Base-by-base conservation (phyloP, 1,139 yeast species). In the Candida pseudocylindracea region DNA sequence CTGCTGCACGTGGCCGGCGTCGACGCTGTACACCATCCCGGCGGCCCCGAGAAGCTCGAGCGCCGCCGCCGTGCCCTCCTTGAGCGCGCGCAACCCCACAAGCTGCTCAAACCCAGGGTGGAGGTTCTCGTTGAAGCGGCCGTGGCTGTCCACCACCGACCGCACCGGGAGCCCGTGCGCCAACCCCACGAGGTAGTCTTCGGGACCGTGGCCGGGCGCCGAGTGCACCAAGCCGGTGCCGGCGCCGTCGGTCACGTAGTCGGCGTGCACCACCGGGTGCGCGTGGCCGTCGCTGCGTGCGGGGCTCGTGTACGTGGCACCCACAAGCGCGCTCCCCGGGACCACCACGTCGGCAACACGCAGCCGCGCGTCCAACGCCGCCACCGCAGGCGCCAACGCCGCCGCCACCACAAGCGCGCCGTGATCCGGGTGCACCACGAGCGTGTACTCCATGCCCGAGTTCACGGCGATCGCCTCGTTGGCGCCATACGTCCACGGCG, bases 151-250 rank as follows among this genome's bases (percentile, higher is more conserved):
- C 2, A 88, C 92, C 0, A 88, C 80, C 0, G 95, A 80, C 37
- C 58, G 64, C 1, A 80, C 66, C 8, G 53, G 57, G 27, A 91
- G 59, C 1, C 57, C 58, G 38, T 75, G 54, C 15, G 58, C 51
- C 36, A 63, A 53, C 24, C 93, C 91, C 26, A 76, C 60, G 20
- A 74, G 45, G 47, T 80, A 85, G 55, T 88, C 99, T 41, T 91
- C 98, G 44, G 74, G 70, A 42, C 99, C 99, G 49, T 88, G 98
- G 0, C 95, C 96, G 2, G 98, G 96, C 0, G 98, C 96, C 12
- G 83, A 79, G 45, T 88, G 99, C 1, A 88, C 99, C 11, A 91
- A 54, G 2, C 98, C 99, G 0, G 98, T 81, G 51, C 99, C 99
- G 0, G 92, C 72, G 2, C 64, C 44, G 33, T 67, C 66, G 1